phyloP scores from a whole-genome alignment of 1,284 basidiomycete genomes.

The Vanrija sp. region DNA sequence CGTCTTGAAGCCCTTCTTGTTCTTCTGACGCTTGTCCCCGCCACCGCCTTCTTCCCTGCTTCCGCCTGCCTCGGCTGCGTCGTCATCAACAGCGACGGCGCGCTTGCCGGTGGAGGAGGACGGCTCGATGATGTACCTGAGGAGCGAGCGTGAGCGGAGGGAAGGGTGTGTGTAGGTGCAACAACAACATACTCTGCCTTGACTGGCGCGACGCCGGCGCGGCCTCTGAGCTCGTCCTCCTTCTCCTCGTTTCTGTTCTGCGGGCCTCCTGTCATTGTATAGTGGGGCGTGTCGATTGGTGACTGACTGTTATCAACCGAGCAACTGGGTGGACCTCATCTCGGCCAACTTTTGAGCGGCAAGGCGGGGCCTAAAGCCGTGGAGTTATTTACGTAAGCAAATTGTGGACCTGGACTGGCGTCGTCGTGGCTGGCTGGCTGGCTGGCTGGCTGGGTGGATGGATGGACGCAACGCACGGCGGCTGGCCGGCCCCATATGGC shows the following conservation, averaged over 20 bases:
- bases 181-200: slow-evolving; percentile 64
- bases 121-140: slow-evolving; percentile 57
- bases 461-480: too few relatives aligned
- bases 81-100: slow-evolving; percentile 52
- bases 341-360: slow-evolving; percentile 4
- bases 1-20: slow-evolving; percentile 61
- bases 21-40: slow-evolving; percentile 45
- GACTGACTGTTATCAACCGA: neutral
- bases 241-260: neutral
- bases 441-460: neutral
- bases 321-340: neutral
- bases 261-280: neutral
- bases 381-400: neutral
- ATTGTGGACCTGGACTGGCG: neutral
- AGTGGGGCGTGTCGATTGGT: neutral
- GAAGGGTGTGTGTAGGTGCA: neutral
- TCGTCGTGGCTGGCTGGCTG: neutral
- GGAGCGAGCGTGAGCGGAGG: neutral
- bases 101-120: slow-evolving; percentile 12
- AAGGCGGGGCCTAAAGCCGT: slow-evolving; percentile 4
- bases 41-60: slow-evolving; percentile 24
- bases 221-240: slow-evolving; percentile 7
- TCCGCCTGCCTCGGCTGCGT: slow-evolving; percentile 60
- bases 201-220: slow-evolving; percentile 63
- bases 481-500: neutral